Base-by-base conservation (phyloP, 1,139 yeast species). In the Wickerhamomyces sp. region DNA sequence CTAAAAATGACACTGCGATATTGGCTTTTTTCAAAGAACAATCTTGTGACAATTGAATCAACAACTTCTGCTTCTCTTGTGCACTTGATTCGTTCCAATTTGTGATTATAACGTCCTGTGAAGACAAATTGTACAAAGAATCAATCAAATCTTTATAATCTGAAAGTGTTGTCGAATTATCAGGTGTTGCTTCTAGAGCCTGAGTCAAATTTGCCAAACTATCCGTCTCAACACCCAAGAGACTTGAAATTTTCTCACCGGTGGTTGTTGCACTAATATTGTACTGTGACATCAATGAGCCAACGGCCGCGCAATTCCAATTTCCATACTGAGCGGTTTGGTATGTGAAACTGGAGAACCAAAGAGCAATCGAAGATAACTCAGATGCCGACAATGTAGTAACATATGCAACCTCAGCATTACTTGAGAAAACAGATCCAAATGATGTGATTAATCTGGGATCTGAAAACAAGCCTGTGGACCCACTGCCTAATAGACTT, bases 281-380 rank as follows among this genome's bases (percentile, higher is more conserved):
- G 18, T 41, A 41, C 18, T 41, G 41, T 6, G 4, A 5, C 8
- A 36, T 15, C 28, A 41, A 32, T 5, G 14, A 21, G 4, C 22
- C 31, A 6, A 28, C 34, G 16, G 27, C 19, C 6, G 21, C 10
- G 29, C 45, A 39, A 23, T 35, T 30, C 45, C 45, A 41, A n/a
- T 33, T 28, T 4, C 45, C 43, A 33, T 39, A 41, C 12, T 19
- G 6, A 4, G 44, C 19, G 5, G 37, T 38, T 11, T 35, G 41
- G 26, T 37, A 40, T n/a, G 36, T 23, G 18, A 40, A 40, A 5
- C 33, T 31, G 10, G 35, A 21, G n/a, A 39, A 32, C 44, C 44
- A 39, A 15, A 41, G 26, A 5, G 25, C 30, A 11, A 39, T 15
- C 8, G 38, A 30, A 3, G 36, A 20, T 3, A 39, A 3, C 26